A percentile compares a stretch with the other conserved stretches of the same genome.
Evolutionary conservation across 1,284 basidiomycete species (phyloP).

Genomic region (Trichosporon sp.): DNA sequence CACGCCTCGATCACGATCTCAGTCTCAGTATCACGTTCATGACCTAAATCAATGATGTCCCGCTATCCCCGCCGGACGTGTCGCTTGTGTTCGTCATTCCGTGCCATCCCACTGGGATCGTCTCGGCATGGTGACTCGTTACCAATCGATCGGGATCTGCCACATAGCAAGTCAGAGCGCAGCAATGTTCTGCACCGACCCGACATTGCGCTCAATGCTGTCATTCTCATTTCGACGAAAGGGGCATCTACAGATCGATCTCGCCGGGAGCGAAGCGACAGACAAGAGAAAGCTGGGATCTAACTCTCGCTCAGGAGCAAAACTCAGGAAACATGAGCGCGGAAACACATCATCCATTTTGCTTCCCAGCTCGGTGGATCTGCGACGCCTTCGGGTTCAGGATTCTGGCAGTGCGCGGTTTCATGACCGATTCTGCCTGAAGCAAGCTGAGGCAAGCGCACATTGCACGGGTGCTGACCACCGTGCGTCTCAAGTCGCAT

Average conservation of each 20-base stretch:
- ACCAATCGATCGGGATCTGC: not conserved
- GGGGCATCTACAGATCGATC: not conserved
- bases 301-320: not conserved
- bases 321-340: not conserved
- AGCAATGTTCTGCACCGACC: not conserved
- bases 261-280: not conserved
- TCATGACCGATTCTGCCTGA: not conserved
- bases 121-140: not conserved
- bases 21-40: not conserved
- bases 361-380: not conserved
- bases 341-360: constrained; percentile 8
- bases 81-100: not conserved
- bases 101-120: not conserved
- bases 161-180: not conserved
- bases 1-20: not conserved
- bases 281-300: not conserved
- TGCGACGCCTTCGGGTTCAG: not conserved
- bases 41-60: not conserved
- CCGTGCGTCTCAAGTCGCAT: not conserved
- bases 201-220: constrained; percentile 1
- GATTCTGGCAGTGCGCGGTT: not conserved
- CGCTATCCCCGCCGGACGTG: not conserved
- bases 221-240: not conserved
- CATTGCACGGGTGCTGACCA: not conserved
- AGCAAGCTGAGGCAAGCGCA: too few relatives aligned